Evolutionary conservation across 148 eudicot genomes (phyloP).

Genomic region (Pharnaceum exiguum): DNA sequence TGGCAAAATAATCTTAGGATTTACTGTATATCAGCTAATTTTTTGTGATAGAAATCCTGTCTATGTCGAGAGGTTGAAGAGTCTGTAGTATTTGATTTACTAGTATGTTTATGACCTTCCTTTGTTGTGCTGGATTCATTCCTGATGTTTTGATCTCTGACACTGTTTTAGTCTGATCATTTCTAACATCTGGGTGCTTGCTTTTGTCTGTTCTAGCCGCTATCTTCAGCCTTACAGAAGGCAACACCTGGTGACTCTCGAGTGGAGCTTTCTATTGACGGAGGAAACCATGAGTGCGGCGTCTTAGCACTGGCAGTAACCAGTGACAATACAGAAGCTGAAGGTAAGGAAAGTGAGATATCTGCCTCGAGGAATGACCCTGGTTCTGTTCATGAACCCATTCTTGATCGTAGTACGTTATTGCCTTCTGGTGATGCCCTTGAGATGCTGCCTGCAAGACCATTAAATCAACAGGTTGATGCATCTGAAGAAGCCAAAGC

Average conservation of each 20-base stretch:
- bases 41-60: too few species aligned
- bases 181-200: constrained; percentile 9
- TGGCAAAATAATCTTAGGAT: too few species aligned
- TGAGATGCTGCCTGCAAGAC: constrained; percentile 6
- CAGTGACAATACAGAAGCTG: background rate
- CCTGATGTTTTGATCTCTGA: background rate
- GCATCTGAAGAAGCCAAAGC: background rate
- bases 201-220: constrained; percentile 13
- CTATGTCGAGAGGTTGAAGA: too few species aligned
- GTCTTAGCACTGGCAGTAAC: constrained; percentile 1
- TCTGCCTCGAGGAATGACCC: constrained; percentile 9
- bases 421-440: background rate
- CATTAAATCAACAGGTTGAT: background rate
- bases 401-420: constrained; percentile 7
- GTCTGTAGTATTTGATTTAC: too few species aligned
- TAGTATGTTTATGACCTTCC: too few species aligned
- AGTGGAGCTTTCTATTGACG: constrained; percentile 11
- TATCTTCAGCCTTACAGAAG: constrained; percentile 14
- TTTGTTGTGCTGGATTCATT: background rate
- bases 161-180: background rate
- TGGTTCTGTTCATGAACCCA: background rate
- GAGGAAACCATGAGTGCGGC: constrained; percentile 1
- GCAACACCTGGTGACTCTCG: background rate
- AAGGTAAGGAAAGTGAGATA: constrained; percentile 8
- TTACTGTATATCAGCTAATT: too few species aligned